Evolutionary conservation across 768 basidiomycete genomes (phyloP).

Genomic region (Phanerochaete sordida): DNA sequence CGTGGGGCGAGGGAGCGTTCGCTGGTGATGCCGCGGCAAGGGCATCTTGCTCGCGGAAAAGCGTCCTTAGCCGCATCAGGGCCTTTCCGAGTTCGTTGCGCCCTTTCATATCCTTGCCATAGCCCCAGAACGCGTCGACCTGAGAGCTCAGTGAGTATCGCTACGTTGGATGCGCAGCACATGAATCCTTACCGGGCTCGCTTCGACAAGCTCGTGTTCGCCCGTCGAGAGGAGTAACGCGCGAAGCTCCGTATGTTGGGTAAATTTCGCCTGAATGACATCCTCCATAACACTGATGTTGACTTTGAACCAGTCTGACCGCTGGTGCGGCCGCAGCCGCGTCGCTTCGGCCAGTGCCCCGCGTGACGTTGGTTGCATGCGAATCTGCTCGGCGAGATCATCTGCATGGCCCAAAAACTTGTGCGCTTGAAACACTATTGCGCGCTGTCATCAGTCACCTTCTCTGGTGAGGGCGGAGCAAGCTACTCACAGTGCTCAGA

Average conservation of each 20-base stretch:
- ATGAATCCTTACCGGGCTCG: slow-evolving; percentile 24
- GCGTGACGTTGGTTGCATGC: slow-evolving; percentile 60
- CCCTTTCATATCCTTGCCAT: slow-evolving; percentile 60
- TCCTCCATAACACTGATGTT: slow-evolving; percentile 55
- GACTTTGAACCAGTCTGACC: slow-evolving; percentile 65
- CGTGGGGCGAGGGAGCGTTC: too few relatives aligned
- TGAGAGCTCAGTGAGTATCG: not conserved
- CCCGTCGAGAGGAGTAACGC: slow-evolving; percentile 61
- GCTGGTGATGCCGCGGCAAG: too few relatives aligned
- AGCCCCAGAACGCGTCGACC: slow-evolving; percentile 69
- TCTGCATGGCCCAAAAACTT: slow-evolving; percentile 60
- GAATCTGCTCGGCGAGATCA: slow-evolving; percentile 63
- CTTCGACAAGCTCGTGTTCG: slow-evolving; percentile 67
- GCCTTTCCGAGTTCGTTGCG: slow-evolving; percentile 75
- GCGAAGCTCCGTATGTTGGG: slow-evolving; percentile 60
- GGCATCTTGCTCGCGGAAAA: slow-evolving; percentile 35
- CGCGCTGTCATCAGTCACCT: not conserved
- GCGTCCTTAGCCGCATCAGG: slow-evolving; percentile 55
- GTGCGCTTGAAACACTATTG: not conserved
- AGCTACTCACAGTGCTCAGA: not conserved
- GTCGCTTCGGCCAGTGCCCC: slow-evolving; percentile 69
- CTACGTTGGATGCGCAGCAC: too few relatives aligned
- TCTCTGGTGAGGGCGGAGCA: too few relatives aligned
- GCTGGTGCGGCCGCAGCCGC: slow-evolving; percentile 55
- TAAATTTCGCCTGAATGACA: slow-evolving; percentile 62